Percentiles rank a stretch among this genome's conserved stretches.
phyloP scores from a whole-genome alignment of 306 rosid genomes.

The Neltuma alba region DNA sequence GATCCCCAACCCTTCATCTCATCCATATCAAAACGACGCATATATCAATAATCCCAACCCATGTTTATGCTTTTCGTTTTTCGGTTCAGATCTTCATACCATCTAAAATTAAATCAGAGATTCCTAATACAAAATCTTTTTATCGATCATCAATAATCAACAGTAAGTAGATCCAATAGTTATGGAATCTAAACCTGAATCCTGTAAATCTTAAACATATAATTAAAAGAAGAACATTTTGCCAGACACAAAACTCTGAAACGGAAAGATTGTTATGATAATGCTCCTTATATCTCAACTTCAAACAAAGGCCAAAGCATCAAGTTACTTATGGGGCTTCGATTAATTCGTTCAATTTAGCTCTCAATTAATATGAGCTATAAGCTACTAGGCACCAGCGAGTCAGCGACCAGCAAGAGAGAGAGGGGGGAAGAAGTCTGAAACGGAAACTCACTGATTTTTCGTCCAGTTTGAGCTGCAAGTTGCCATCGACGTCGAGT shows the following conservation, averaged over 20 bases:
- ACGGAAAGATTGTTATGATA: slow-evolving; percentile 25
- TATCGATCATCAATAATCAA: slow-evolving; percentile 3
- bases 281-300: slow-evolving; percentile 6
- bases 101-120: background rate
- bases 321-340: no score
- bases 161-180: background rate
- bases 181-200: background rate
- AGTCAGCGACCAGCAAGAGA: no score
- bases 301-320: no score
- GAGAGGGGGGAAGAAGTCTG: no score
- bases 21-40: background rate
- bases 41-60: background rate
- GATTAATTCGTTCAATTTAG: no score
- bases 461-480: no score
- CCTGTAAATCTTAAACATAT: background rate
- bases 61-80: background rate
- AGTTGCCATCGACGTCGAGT: no score
- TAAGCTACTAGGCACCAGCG: no score
- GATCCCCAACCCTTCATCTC: background rate
- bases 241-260: slow-evolving; percentile 2
- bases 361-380: no score
- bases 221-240: background rate
- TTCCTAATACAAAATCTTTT: background rate
- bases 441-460: no score
- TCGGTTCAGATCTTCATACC: background rate